These are phyloP conservation scores for Cryptomeria japonica DNA, from an alignment of 75 land plant genomes.

Conservation along the genomic window DNA sequence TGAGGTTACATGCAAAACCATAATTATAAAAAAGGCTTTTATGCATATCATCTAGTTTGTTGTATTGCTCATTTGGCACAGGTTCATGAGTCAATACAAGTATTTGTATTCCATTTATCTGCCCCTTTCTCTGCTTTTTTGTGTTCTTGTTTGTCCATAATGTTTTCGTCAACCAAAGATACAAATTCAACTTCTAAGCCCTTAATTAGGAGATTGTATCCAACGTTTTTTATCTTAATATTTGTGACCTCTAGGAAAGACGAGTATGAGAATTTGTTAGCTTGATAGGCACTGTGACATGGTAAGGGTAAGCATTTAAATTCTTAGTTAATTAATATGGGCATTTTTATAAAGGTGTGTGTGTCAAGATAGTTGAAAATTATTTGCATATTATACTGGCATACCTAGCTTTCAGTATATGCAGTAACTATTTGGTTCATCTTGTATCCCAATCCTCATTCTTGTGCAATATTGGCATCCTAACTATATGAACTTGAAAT, in stretches of 20 bases:
- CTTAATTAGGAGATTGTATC: no score
- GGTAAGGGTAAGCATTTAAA: no score
- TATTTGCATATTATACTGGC: not conserved
- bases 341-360: not conserved
- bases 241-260: no score
- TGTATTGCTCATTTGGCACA: no score
- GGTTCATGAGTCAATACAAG: no score
- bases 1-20: no score
- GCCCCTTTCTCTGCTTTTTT: no score
- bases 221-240: no score
- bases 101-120: no score
- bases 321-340: not conserved
- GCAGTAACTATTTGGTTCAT: not conserved
- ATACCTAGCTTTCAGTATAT: not conserved
- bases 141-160: not conserved
- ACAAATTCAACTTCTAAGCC: not conserved
- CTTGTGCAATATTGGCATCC: not conserved
- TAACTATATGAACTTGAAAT: not conserved
- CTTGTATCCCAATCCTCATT: not conserved
- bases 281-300: not conserved
- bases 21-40: no score
- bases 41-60: no score
- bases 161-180: not conserved
- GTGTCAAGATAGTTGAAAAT: not conserved
- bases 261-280: not conserved